phyloP scores from a whole-genome alignment of 306 rosid genomes.

The Dicorynia guianensis region DNA sequence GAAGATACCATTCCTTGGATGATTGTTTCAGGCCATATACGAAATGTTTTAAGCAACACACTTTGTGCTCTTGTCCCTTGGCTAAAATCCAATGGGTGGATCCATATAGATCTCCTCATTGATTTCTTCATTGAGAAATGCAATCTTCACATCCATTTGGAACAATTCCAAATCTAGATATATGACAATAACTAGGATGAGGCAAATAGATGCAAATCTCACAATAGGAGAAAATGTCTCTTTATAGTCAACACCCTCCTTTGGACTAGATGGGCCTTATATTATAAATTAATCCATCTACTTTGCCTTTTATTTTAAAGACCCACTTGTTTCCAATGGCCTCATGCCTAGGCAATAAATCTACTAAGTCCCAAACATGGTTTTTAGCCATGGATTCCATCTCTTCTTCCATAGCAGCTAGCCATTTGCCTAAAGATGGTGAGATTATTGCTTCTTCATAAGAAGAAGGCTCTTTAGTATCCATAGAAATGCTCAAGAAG shows the following conservation, averaged over 20 bases:
- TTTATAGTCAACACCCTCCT: background rate
- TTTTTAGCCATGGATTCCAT: too few relatives aligned
- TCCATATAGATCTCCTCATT: too few relatives aligned
- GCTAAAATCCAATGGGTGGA: background rate
- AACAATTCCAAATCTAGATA: background rate
- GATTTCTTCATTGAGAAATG: too few relatives aligned
- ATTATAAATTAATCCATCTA: background rate
- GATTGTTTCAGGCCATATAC: background rate
- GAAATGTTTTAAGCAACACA: background rate
- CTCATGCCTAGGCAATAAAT: too few relatives aligned
- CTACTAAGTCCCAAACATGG: too few relatives aligned
- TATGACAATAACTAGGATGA: background rate
- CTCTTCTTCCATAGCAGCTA: too few relatives aligned
- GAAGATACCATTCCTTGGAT: background rate
- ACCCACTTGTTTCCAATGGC: too few relatives aligned
- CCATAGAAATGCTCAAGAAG: background rate
- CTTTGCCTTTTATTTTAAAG: background rate
- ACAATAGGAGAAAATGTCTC: background rate
- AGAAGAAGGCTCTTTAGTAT: background rate
- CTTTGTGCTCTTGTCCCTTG: background rate
- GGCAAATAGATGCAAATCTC: background rate
- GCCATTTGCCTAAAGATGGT: too few relatives aligned
- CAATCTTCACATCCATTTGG: background rate
- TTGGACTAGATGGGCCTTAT: background rate
- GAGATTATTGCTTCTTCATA: background rate